Base-by-base conservation (phyloP, 2,329 filamentous ascomycete species). In the Dactylellina sp. region DNA sequence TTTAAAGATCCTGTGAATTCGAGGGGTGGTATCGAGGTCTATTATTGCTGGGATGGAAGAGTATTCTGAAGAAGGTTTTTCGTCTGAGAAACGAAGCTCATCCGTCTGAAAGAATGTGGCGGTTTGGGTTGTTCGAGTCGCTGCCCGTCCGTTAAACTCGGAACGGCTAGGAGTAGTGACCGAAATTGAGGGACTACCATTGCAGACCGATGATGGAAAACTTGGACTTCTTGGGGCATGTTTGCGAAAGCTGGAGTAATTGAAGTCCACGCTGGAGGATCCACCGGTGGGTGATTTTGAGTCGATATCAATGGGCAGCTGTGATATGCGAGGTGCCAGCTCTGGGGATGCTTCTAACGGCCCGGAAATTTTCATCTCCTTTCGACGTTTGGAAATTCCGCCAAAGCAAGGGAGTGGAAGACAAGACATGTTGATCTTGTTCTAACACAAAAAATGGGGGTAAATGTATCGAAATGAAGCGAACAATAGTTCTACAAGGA, bases 11-110 rank as follows among this genome's bases (percentile, higher is more conserved):
- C 46, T 72, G 11, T 65, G 47, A 11, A 72, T 32, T 12, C 68
- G 68, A 2, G 68, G 68, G n/a, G 68, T 72, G 25, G 68, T 39
- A 18, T 72, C 68, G 46, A 72, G 42, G 40, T 72, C 60, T 7
- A 72, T 60, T 11, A 55, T 49, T 25, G 46, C 50, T 6, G 66
- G 46, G 6, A 52, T 24, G 9, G 60, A 46, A 25, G 14, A 56
- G n/a, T 53, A 60, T 14, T 44, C 40, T 2, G 60, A 61, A 4
- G 37, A 44, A 4, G 28, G 28, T 40, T 72, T 72, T 24, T 72
- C 68, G 18, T 72, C 59, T 7, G 46, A 39, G 39, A 64, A 28
- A n/a, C 47, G 62, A 18, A 62, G 35, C 2, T 59, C 42, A 7
- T 57, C 32, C 7, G 53, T 55, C 6, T 60, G 50, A 18, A 71